A percentile compares a stretch with the other conserved stretches of the same genome.
These are phyloP conservation scores for Capsaspora owczarzaki DNA, from an alignment of 78 protist species.

Conservation along the genomic window DNA sequence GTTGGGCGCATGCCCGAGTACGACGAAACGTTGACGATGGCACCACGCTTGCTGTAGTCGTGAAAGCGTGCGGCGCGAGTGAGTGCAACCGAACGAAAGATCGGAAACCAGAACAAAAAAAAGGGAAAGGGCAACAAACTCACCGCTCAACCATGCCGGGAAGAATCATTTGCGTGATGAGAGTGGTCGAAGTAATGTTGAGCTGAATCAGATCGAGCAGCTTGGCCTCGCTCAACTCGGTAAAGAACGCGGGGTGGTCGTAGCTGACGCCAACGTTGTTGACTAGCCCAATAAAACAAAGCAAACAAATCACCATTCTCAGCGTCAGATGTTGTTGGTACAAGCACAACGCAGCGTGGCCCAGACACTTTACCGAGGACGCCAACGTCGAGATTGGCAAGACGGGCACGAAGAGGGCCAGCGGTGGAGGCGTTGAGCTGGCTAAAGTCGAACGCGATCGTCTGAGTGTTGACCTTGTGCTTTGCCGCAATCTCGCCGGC, in stretches of 20 bases:
- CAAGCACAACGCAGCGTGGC: no score
- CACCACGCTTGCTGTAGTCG: conserved; percentile 39
- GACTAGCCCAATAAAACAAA: conserved; percentile 6
- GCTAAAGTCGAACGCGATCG: not conserved
- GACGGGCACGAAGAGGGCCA: not conserved
- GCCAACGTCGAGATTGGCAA: not conserved
- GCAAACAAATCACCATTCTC: no score
- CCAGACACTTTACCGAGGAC: no score
- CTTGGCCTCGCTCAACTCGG: conserved; percentile 16
- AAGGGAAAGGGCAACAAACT: no score
- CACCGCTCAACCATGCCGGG: not conserved
- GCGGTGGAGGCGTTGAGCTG: not conserved
- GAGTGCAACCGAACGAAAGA: no score
- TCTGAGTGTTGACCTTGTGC: not conserved
- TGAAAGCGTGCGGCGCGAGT: not conserved
- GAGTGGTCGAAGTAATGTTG: conserved; percentile 26
- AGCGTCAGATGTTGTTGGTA: no score
- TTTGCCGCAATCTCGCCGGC: not conserved
- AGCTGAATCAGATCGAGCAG: conserved; percentile 15
- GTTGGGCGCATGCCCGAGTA: conserved; percentile 22
- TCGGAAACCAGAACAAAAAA: no score
- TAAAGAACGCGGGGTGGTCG: conserved; percentile 50
- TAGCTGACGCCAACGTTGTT: conserved; percentile 62
- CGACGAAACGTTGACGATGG: conserved; percentile 49
- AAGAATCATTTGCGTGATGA: conserved; percentile 17